Base-by-base conservation (phyloP, 2,329 filamentous ascomycete genomes). In the Mollisiaceae sp. region DNA sequence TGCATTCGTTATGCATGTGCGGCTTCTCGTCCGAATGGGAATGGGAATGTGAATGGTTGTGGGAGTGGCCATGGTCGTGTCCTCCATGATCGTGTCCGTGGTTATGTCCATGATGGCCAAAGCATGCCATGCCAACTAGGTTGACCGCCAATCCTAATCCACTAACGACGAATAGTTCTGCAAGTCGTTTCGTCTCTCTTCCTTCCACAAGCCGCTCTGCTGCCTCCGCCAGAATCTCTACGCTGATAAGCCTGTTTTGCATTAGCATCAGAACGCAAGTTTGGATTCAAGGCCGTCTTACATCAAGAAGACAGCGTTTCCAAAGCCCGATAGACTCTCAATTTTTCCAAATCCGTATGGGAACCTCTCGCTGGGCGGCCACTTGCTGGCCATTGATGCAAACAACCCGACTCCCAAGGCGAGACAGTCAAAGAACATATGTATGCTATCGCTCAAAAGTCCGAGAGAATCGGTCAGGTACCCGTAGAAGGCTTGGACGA, bases 381-480 rank as follows among this genome's bases (percentile, higher is more conserved):
- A 97, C 79, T 98, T 98, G 79, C 92, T 95, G 82, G 97, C 92
- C 6, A 99, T 93, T 1, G 94, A 91, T 35, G 95, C 95, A 72
- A 94, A 90, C 11, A 99, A 83, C 12, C 95, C 95, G 41, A 99
- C 93, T 1, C 92, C 87, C 35, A 99, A 85, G 22, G 94, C 95
- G 41, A 97, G 89, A 72, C 95, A 99, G 79, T 99, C 95, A 73
- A 99, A 98, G 75, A 99, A 94, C 95, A 99, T 99, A 79, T 99
- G 95, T 69, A 99, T 95, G 74, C 94, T 98, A 78, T 99, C 95
- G 71, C 93, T 97, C 20, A 99, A 86, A n/a, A 99, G 84, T 2
- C 95, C 95, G 5, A 99, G 82, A 0, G 95, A 99, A 71, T 97
- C 94, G 3, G 93, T 98, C 12, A 95, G 81, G 73, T 95, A 96